A percentile compares a stretch with the other conserved stretches of the same genome.
Conservation (phyloP, 2,329 filamentous ascomycete species). For the Fonsecaea nubica region DNA sequence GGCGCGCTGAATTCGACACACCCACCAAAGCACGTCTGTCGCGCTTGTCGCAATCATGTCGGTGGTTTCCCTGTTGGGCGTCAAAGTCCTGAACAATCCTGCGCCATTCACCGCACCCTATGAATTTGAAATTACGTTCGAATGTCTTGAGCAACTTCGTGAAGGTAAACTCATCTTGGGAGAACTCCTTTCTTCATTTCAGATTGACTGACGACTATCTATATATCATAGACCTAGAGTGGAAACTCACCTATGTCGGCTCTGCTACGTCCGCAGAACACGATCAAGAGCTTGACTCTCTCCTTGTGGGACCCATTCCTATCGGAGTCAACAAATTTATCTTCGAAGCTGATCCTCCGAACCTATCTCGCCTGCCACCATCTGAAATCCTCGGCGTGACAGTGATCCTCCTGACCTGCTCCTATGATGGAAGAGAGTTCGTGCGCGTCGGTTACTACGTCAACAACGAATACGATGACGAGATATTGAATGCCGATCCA, state of each 20-base stretch:
- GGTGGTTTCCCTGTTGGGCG: constrained; percentile 92
- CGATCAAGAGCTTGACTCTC: constrained; percentile 96
- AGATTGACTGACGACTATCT: constrained; percentile 19
- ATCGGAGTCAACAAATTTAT: constrained; percentile 98
- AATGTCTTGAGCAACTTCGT: constrained; percentile 91
- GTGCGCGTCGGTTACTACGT: constrained; percentile 99
- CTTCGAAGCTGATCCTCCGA: constrained; percentile 92
- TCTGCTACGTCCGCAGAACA: constrained; percentile 97
- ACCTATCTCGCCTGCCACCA: constrained; percentile 87
- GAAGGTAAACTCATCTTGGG: constrained; percentile 67
- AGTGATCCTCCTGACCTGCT: constrained; percentile 93
- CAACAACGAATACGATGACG: constrained; percentile 97
- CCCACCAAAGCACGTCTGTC: neutral
- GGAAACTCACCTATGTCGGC: constrained; percentile 98
- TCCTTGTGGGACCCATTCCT: constrained; percentile 96
- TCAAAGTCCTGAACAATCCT: constrained; percentile 96
- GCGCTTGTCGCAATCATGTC: constrained; percentile 69
- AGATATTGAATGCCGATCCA: constrained; percentile 86
- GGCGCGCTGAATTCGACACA: neutral
- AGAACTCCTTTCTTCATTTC: neutral
- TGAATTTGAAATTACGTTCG: constrained; percentile 98
- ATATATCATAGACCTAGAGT: constrained; percentile 78
- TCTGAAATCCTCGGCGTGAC: constrained; percentile 97
- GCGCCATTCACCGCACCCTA: constrained; percentile 92
- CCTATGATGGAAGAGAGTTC: constrained; percentile 95